Evolutionary conservation across 257 asterid species (phyloP).

Genomic region (Misopates orontium): DNA sequence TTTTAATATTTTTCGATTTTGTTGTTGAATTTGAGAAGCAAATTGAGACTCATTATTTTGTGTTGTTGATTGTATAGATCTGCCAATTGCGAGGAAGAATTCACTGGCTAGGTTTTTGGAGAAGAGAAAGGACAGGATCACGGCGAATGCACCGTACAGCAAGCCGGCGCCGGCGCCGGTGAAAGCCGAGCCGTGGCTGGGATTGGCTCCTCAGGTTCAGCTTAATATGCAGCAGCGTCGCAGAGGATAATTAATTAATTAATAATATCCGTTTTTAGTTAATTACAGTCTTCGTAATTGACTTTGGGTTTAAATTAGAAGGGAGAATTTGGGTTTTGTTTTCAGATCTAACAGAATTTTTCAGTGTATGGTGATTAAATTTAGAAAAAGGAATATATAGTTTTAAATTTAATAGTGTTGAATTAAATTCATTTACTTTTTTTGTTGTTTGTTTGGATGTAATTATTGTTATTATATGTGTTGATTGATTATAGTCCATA

Average conservation of each 20-base stretch:
- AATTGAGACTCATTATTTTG: not conserved
- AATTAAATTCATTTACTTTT: not conserved
- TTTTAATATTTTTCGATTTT: not conserved
- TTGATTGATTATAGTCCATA: too few species aligned
- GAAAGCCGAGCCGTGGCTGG: conserved; percentile 53
- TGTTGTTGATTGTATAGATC: conserved; percentile 35
- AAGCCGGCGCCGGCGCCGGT: conserved; percentile 18
- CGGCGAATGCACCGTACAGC: conserved; percentile 54
- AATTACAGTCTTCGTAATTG: conserved; percentile 15
- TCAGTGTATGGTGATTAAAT: not conserved
- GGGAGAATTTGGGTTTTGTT: conserved; percentile 8
- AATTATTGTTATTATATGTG: not conserved
- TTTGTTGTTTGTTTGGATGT: not conserved
- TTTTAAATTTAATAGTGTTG: not conserved
- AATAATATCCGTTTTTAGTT: not conserved
- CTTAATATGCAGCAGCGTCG: conserved; percentile 28
- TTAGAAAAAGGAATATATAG: not conserved
- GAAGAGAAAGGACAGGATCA: conserved; percentile 62
- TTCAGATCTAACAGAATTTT: conserved; percentile 16
- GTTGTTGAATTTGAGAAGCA: not conserved
- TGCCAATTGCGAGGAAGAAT: conserved; percentile 64
- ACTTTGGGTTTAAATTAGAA: conserved; percentile 5
- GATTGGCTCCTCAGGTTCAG: conserved; percentile 43
- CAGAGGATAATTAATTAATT: conserved; percentile 1
- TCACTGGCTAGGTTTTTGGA: conserved; percentile 64